Percentiles rank a stretch among this genome's conserved stretches.
These are phyloP conservation scores for Serendipita sp. DNA, from an alignment of 768 basidiomycete species.

Conservation along the genomic window DNA sequence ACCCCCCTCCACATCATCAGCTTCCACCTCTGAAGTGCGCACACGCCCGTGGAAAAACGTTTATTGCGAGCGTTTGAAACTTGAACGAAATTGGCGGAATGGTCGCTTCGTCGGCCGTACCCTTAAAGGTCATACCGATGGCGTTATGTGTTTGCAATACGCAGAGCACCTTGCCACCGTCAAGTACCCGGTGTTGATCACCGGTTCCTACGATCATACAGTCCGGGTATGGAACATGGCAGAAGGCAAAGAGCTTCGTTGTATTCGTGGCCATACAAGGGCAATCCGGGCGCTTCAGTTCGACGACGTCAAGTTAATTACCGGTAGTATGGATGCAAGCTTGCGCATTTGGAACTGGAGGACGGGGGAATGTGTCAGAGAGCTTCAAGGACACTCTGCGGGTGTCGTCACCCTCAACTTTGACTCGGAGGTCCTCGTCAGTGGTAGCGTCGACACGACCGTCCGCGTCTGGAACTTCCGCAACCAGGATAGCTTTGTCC, in stretches of 20 bases:
- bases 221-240: conserved; percentile 94
- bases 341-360: conserved; percentile 96
- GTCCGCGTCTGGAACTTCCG: conserved; percentile 91
- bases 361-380: conserved; percentile 71
- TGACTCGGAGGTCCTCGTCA: conserved; percentile 80
- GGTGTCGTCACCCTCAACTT: conserved; percentile 85
- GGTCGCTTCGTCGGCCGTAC: conserved; percentile 75
- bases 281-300: conserved; percentile 90
- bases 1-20: conserved; percentile 1
- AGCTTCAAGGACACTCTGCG: conserved; percentile 76
- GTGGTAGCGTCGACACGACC: conserved; percentile 86
- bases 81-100: conserved; percentile 95
- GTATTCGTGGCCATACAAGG: conserved; percentile 77
- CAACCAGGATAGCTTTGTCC: conserved; percentile 78
- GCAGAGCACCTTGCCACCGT: conserved; percentile 69
- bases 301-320: conserved; percentile 87
- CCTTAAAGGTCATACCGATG: conserved; percentile 84
- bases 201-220: conserved; percentile 92
- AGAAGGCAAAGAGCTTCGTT: conserved; percentile 66
- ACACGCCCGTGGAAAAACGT: conserved; percentile 98
- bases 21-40: conserved; percentile 19
- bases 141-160: conserved; percentile 95
- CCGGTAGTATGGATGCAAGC: conserved; percentile 90
- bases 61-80: conserved; percentile 88
- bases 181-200: conserved; percentile 85